Evolutionary conservation across 23 red algal genomes (phyloP).

Genomic region (Pyropia haitanensis): DNA sequence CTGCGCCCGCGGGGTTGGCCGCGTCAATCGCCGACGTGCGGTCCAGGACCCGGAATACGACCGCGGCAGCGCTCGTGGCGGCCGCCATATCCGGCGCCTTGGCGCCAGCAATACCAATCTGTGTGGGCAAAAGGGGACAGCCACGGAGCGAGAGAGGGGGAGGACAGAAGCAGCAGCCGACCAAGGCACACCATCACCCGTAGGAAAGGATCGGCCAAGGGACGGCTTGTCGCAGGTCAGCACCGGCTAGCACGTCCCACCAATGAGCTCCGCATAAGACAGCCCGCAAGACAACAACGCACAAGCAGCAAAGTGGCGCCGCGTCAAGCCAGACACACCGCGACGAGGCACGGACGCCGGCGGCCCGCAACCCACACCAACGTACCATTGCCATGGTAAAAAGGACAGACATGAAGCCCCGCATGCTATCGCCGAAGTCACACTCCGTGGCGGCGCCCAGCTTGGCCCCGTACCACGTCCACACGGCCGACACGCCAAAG

Average conservation of each 20-base stretch:
- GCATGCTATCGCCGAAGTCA: constrained; percentile 44
- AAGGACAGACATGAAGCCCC: constrained; percentile 50
- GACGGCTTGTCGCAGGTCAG: too few species aligned
- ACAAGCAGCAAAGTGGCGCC: constrained; percentile 66
- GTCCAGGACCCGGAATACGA: constrained; percentile 78
- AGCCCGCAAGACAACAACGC: too few species aligned
- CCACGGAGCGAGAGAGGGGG: constrained; percentile 5
- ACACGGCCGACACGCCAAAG: constrained; percentile 40
- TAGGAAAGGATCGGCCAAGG: too few species aligned
- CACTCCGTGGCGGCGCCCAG: constrained; percentile 68
- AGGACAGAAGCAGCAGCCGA: too few species aligned
- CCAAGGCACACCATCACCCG: too few species aligned
- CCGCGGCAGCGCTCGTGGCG: constrained; percentile 63
- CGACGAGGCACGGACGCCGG: too few species aligned
- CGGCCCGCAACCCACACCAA: too few species aligned
- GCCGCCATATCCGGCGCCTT: constrained; percentile 60
- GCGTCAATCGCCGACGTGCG: constrained; percentile 59
- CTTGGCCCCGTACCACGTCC: constrained; percentile 64
- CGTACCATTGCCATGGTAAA: constrained; percentile 51
- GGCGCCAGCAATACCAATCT: too few species aligned
- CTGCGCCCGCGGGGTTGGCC: constrained; percentile 18
- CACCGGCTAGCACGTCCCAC: too few species aligned
- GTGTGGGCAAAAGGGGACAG: too few species aligned
- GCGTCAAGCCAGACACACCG: constrained; percentile 21
- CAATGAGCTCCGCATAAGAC: too few species aligned